These are phyloP conservation scores for Beauveria sp. DNA, from an alignment of 2,329 filamentous ascomycete genomes.

Conservation along the genomic window DNA sequence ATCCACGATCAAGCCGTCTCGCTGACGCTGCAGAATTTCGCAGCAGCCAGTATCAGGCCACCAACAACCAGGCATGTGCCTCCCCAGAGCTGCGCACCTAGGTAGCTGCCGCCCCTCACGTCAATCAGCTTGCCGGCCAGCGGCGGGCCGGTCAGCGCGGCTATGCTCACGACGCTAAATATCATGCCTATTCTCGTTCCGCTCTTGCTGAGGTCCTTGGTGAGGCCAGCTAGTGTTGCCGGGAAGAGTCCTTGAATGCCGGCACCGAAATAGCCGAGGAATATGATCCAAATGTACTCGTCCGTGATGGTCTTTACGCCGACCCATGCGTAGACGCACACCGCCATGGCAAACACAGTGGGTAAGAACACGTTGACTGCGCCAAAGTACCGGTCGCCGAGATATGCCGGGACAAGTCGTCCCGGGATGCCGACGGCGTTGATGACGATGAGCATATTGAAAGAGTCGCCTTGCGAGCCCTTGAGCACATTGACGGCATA, in stretches of 20 bases:
- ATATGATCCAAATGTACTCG: slow-evolving; percentile 53
- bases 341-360: slow-evolving; percentile 36
- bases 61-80: slow-evolving; percentile 38
- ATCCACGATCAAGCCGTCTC: slow-evolving; percentile 11
- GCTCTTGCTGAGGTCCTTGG: slow-evolving; percentile 43
- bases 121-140: slow-evolving; percentile 45
- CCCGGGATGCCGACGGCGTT: slow-evolving; percentile 51
- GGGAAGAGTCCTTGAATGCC: slow-evolving; percentile 62
- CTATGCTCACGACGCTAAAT: slow-evolving; percentile 48
- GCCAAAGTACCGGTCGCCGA: slow-evolving; percentile 48
- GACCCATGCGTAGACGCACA: slow-evolving; percentile 45
- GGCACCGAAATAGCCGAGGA: slow-evolving; percentile 58
- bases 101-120: slow-evolving; percentile 34
- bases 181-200: slow-evolving; percentile 54
- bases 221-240: slow-evolving; percentile 38
- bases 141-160: slow-evolving; percentile 46
- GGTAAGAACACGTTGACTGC: slow-evolving; percentile 49
- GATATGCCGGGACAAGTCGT: slow-evolving; percentile 44
- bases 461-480: slow-evolving; percentile 41
- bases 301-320: slow-evolving; percentile 30
- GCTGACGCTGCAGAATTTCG: slow-evolving; percentile 26
- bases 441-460: slow-evolving; percentile 51
- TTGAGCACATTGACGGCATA: slow-evolving; percentile 33
- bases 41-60: slow-evolving; percentile 30
- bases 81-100: slow-evolving; percentile 44